These are phyloP conservation scores for Penstemon davidsonii DNA, from an alignment of 257 asterid genomes.

Conservation along the genomic window DNA sequence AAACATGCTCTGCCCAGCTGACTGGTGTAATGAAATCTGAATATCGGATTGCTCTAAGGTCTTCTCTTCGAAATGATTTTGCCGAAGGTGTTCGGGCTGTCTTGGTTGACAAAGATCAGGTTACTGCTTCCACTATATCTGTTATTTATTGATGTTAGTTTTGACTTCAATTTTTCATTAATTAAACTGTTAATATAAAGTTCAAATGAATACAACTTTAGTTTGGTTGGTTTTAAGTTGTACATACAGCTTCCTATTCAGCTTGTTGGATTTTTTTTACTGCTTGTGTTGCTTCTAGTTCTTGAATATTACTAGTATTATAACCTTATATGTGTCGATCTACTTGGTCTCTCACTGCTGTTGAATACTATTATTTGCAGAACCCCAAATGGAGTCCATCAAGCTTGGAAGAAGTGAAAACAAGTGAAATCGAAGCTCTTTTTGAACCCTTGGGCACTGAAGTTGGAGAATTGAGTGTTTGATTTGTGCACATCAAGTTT, in stretches of 20 bases:
- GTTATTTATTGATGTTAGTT: neutral
- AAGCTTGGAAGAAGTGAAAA: conserved; percentile 65
- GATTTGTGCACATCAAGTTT: conserved; percentile 17
- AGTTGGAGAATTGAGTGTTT: conserved; percentile 61
- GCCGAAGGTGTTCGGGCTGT: conserved; percentile 95
- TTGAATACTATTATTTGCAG: conserved; percentile 39
- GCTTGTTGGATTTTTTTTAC: neutral
- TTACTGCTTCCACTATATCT: conserved; percentile 31
- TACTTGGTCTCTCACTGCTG: neutral
- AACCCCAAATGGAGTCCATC: conserved; percentile 91
- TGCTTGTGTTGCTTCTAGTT: conserved; percentile 1
- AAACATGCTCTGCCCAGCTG: conserved; percentile 51
- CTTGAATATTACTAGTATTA: neutral
- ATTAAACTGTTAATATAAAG: neutral
- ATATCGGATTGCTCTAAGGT: conserved; percentile 78
- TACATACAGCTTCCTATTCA: conserved; percentile 11
- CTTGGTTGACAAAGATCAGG: conserved; percentile 97
- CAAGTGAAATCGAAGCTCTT: conserved; percentile 65
- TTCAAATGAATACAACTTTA: neutral
- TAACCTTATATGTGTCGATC: neutral
- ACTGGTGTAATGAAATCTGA: conserved; percentile 87
- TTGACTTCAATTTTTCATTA: neutral
- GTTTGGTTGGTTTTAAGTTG: neutral
- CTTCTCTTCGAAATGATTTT: conserved; percentile 77
- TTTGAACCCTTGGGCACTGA: conserved; percentile 66